A percentile compares a stretch with the other conserved stretches of the same genome.
Evolutionary conservation across 352 stramenopile species (phyloP).

Genomic region (Globisporangium sylvaticum): DNA sequence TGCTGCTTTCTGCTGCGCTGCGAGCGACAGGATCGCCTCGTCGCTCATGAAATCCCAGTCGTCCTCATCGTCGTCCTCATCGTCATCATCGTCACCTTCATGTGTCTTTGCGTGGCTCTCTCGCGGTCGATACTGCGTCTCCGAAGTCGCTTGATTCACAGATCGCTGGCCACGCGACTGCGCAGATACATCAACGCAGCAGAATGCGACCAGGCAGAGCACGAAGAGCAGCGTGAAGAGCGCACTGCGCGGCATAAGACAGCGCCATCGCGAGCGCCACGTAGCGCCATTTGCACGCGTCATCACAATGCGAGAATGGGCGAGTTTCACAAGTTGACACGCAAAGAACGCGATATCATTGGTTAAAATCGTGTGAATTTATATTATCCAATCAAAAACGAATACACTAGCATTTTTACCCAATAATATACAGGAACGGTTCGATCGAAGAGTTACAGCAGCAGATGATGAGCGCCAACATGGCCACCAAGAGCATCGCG

Average conservation of each 20-base stretch:
- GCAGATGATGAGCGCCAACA: not conserved
- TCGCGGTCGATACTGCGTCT: not conserved
- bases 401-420: not conserved
- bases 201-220: not conserved
- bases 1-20: constrained; percentile 12
- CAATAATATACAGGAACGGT: not conserved
- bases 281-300: not conserved
- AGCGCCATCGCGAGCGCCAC: constrained; percentile 11
- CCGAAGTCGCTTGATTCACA: not conserved
- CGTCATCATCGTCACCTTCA: constrained; percentile 31
- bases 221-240: constrained; percentile 5
- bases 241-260: not conserved
- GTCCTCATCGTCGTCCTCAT: constrained; percentile 46
- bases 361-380: not conserved
- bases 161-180: not conserved
- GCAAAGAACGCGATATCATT: not conserved
- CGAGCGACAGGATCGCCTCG: constrained; percentile 30
- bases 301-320: not conserved
- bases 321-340: not conserved
- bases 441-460: not conserved
- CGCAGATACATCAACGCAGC: not conserved
- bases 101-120: not conserved
- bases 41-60: constrained; percentile 65
- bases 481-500: not conserved
- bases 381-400: not conserved